These are phyloP conservation scores for Leccinum pseudoinsigne DNA, from an alignment of 1,284 basidiomycete genomes.

Conservation along the genomic window DNA sequence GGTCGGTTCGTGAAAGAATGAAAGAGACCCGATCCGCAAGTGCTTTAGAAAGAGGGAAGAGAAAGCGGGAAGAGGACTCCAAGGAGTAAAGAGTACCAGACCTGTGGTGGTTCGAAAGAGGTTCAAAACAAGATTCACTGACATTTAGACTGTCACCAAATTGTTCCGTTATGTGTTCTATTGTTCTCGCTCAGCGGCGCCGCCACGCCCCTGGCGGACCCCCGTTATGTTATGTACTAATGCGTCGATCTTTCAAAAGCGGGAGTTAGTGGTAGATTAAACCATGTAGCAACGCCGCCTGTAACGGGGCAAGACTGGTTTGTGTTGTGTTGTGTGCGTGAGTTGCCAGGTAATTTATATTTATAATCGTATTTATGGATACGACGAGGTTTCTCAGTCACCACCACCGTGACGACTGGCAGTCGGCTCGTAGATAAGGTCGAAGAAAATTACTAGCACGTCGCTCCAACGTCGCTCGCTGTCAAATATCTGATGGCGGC, in stretches of 20 bases:
- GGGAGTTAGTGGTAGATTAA: neutral
- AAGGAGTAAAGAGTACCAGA: constrained; percentile 1
- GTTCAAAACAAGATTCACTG: constrained; percentile 3
- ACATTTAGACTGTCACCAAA: neutral
- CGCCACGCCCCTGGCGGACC: neutral
- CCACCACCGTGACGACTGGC: neutral
- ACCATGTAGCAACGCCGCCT: neutral
- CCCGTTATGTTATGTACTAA: neutral
- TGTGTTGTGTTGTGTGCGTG: neutral
- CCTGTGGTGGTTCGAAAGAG: constrained; percentile 1
- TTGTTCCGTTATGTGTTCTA: neutral
- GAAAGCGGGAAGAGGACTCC: neutral
- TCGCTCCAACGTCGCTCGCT: neutral
- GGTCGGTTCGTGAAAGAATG: neutral
- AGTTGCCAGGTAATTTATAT: neutral
- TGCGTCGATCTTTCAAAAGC: constrained; percentile 4
- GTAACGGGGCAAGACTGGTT: neutral
- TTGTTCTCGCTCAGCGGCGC: constrained; percentile 1
- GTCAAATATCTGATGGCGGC: neutral
- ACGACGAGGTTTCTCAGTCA: neutral
- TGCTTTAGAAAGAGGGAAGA: neutral
- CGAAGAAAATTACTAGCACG: neutral
- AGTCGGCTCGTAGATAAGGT: neutral
- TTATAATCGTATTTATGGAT: neutral
- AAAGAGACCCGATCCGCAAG: neutral